These are phyloP conservation scores for Alternaria rosae DNA, from an alignment of 2,329 filamentous ascomycete genomes.

Conservation along the genomic window DNA sequence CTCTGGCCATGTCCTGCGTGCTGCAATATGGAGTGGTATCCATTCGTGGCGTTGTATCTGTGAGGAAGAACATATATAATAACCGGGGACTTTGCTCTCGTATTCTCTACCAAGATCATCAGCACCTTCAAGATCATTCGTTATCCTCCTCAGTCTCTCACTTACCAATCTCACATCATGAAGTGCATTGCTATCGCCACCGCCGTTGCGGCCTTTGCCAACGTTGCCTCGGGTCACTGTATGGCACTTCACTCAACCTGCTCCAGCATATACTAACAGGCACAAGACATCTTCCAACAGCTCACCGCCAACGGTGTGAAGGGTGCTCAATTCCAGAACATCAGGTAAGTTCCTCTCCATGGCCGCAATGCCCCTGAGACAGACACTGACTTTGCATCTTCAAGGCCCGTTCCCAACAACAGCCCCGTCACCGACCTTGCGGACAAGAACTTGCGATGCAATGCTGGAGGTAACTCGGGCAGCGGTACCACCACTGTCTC, in stretches of 20 bases:
- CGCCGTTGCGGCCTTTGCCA: conserved; percentile 42
- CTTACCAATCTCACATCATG: conserved; percentile 28
- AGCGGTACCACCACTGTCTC: conserved; percentile 43
- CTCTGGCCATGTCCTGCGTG: conserved; percentile 23
- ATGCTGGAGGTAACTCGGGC: conserved; percentile 41
- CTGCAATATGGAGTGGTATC: conserved; percentile 32
- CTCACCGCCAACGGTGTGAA: conserved; percentile 48
- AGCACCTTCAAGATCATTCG: conserved; percentile 5
- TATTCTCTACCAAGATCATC: conserved; percentile 13
- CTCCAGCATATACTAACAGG: conserved; percentile 9
- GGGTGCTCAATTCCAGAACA: conserved; percentile 46
- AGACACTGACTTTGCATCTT: too few relatives aligned
- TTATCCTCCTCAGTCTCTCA: conserved; percentile 10
- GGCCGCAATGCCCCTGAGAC: too few relatives aligned
- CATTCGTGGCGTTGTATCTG: conserved; percentile 3
- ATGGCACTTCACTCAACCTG: conserved; percentile 12
- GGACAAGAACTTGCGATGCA: conserved; percentile 47
- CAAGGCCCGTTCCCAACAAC: conserved; percentile 51
- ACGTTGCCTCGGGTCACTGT: conserved; percentile 50
- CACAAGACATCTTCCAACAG: conserved; percentile 48
- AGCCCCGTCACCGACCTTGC: conserved; percentile 45
- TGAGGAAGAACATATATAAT: conserved; percentile 33
- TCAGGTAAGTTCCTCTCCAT: too few relatives aligned
- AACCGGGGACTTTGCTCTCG: conserved; percentile 5
- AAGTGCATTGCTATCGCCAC: conserved; percentile 45